A percentile compares a stretch with the other conserved stretches of the same genome.
These are phyloP conservation scores for Pichia sp. DNA, from an alignment of 1,139 yeast genomes.

Conservation along the genomic window DNA sequence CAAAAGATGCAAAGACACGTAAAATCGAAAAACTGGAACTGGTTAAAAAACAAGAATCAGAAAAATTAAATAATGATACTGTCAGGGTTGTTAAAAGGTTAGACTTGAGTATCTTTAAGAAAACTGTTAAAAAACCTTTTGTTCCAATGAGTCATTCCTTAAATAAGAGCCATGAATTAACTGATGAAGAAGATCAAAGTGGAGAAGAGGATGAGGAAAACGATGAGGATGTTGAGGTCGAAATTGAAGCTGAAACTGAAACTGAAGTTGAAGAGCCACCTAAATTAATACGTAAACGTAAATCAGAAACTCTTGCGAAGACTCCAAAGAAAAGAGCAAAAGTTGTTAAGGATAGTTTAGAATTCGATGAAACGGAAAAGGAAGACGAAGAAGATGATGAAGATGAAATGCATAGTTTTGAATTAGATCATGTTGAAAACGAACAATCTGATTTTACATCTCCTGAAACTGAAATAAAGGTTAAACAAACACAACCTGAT, in stretches of 20 bases:
- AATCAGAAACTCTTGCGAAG: neutral
- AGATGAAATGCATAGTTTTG: neutral
- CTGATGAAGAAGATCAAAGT: slow-evolving; percentile 25
- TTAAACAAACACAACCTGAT: slow-evolving; percentile 29
- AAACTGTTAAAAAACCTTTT: slow-evolving; percentile 18
- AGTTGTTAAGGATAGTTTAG: neutral
- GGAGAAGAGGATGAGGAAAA: slow-evolving; percentile 19
- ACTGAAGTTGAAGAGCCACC: slow-evolving; percentile 33
- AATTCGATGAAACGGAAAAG: slow-evolving; percentile 20
- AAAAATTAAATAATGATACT: neutral
- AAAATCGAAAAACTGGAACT: slow-evolving; percentile 27
- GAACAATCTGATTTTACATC: slow-evolving; percentile 21
- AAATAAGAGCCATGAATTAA: slow-evolving; percentile 34
- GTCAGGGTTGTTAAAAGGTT: slow-evolving; percentile 14
- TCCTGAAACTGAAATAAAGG: slow-evolving; percentile 18
- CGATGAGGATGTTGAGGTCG: slow-evolving; percentile 23
- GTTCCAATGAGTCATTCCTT: slow-evolving; percentile 72
- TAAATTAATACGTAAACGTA: neutral
- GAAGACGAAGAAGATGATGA: slow-evolving; percentile 9
- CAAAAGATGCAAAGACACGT: slow-evolving; percentile 39
- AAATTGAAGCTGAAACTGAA: slow-evolving; percentile 40
- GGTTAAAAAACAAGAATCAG: slow-evolving; percentile 17
- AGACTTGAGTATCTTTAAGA: slow-evolving; percentile 14
- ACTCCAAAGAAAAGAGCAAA: slow-evolving; percentile 24
- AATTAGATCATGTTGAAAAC: neutral